Evolutionary conservation across 2,329 filamentous ascomycete genomes (phyloP).

Genomic region (Arthrobotrys megalospora): DNA sequence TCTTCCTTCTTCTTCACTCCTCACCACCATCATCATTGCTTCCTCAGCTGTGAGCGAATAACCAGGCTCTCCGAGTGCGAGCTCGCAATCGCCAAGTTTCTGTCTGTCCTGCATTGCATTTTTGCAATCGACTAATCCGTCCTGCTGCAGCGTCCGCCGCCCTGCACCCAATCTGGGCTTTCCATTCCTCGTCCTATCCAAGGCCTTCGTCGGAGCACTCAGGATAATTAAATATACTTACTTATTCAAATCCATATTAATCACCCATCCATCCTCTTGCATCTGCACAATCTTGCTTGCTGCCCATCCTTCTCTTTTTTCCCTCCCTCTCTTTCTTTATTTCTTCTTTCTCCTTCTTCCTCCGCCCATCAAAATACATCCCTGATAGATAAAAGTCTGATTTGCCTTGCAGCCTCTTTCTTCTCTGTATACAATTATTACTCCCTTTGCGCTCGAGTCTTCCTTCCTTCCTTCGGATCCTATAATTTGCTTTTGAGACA

Average conservation of each 20-base stretch:
- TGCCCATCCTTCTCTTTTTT: slow-evolving; percentile 28
- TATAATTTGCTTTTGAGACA: not conserved
- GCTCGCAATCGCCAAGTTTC: slow-evolving; percentile 30
- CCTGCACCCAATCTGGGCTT: slow-evolving; percentile 24
- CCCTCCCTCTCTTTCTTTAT: not conserved
- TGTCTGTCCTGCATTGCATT: slow-evolving; percentile 21
- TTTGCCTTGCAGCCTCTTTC: not conserved
- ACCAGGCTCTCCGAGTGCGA: slow-evolving; percentile 1
- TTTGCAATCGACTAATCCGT: slow-evolving; percentile 21
- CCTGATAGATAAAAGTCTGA: slow-evolving; percentile 5
- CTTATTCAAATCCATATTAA: not conserved
- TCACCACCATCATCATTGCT: not conserved
- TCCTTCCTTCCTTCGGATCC: not conserved
- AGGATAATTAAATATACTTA: slow-evolving; percentile 23
- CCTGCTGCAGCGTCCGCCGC: slow-evolving; percentile 17
- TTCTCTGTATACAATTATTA: not conserved
- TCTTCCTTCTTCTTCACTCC: not conserved
- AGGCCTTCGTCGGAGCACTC: slow-evolving; percentile 26
- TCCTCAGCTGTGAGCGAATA: slow-evolving; percentile 14
- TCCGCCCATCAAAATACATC: not conserved
- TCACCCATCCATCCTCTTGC: slow-evolving; percentile 13
- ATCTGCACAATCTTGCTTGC: slow-evolving; percentile 24
- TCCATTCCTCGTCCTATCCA: slow-evolving; percentile 31
- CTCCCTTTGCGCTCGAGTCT: not conserved
- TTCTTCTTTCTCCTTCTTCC: slow-evolving; percentile 5